Conservation (phyloP, 1,139 yeast species). For the Geotrichum bryndzae region DNA sequence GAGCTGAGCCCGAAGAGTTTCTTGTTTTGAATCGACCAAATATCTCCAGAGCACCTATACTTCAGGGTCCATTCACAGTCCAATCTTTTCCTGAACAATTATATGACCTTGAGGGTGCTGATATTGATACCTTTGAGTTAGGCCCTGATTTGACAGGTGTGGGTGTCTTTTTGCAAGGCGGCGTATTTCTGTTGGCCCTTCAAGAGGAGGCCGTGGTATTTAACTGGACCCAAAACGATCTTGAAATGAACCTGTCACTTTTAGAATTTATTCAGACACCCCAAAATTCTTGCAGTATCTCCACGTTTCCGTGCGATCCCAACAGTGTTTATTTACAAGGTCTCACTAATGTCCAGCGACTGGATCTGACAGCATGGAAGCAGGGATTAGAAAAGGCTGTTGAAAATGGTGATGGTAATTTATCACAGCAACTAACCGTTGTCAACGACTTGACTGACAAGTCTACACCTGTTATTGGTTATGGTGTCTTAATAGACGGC, state of each 20-base stretch:
- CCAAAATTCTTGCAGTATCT: slow-evolving; percentile 6
- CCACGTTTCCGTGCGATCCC: not conserved
- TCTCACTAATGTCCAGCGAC: slow-evolving; percentile 8
- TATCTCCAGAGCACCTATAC: slow-evolving; percentile 11
- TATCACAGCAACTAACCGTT: not conserved
- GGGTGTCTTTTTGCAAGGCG: slow-evolving; percentile 21
- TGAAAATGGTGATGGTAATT: not conserved
- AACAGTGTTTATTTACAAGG: not conserved
- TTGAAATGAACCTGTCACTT: slow-evolving; percentile 2
- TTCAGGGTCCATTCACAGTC: slow-evolving; percentile 51
- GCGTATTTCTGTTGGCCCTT: slow-evolving; percentile 27
- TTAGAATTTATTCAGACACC: not conserved
- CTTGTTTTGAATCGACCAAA: slow-evolving; percentile 25
- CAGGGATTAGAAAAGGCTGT: not conserved
- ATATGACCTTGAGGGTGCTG: slow-evolving; percentile 41
- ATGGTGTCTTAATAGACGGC: not conserved
- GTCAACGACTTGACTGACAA: not conserved
- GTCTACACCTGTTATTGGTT: not conserved
- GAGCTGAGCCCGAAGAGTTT: slow-evolving; percentile 22
- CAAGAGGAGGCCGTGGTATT: slow-evolving; percentile 27
- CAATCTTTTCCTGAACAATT: slow-evolving; percentile 47
- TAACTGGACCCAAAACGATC: slow-evolving; percentile 22
- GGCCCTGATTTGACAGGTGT: slow-evolving; percentile 17
- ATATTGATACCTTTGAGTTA: slow-evolving; percentile 32
- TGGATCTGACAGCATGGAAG: not conserved